Evolutionary conservation across 2,329 filamentous ascomycete genomes (phyloP), one percentile per base, ranked within the genome.

Genomic region (Ophiostoma populinum): DNA sequence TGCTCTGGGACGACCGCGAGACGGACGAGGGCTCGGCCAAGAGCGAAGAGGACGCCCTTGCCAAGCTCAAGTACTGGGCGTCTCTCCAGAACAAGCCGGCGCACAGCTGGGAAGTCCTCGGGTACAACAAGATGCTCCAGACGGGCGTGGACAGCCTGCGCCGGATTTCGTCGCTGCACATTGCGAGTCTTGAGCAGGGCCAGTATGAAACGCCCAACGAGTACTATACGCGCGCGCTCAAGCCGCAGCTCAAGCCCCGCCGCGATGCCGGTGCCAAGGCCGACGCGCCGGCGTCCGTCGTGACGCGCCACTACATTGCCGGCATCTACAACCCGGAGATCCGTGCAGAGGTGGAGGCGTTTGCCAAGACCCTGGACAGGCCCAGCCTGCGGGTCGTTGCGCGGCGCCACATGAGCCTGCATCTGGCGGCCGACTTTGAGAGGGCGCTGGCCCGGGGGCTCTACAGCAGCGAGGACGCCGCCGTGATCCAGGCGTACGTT

Each of bases 391-490:
- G 52, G 13, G 55, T 55, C 3, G 50, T 67, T 6, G 56, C 59
- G 2, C 57, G 58, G 36, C 56, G 55, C 24, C 71, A 76, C 49
- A 67, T 66, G 47, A 59, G 57, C 33, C 48, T 74, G 12, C 64
- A 75, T 44, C 58, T 76, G 19, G 67, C 63, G 5, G 47, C 51
- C 16, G 66, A 74, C 32, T 67, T 73, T 38, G 63, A 71, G 43
- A 58, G 54, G 39, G 68, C 66, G 3, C 44, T 74, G 3, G 56
- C 59, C 15, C 62, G 61, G 22, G 53, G 56, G 9, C 36, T 62
- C 2, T 75, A 70, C 42, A 47, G 54, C 1, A 49, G 52, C 3
- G 35, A 49, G 1, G 46, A 57, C 27, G 40, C 50, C 13, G 44
- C 48, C 4, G 47, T 55, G 24, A 52, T 75, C 28, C 50, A 51